phyloP scores from a whole-genome alignment of 257 asterid species.

The Euphrasia confusa region DNA sequence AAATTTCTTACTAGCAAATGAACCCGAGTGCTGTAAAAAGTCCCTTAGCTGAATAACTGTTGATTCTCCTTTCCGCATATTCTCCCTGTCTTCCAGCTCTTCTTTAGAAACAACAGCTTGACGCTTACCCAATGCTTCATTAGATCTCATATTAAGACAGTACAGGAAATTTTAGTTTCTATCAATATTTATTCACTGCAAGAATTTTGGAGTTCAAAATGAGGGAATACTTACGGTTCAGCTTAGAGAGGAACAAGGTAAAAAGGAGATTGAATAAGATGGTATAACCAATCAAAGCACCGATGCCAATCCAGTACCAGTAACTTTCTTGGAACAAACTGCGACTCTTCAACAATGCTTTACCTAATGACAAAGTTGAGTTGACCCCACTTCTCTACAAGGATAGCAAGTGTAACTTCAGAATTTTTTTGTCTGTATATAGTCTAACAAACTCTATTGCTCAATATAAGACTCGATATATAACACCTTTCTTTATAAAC shows the following conservation, averaged over 20 bases:
- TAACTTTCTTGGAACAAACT: slow-evolving; percentile 72
- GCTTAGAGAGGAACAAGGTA: slow-evolving; percentile 65
- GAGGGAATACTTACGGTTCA: slow-evolving; percentile 61
- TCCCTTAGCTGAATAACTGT: slow-evolving; percentile 69
- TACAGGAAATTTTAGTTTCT: slow-evolving; percentile 12
- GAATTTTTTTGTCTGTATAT: slow-evolving; percentile 5
- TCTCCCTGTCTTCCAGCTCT: slow-evolving; percentile 56
- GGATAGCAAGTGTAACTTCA: slow-evolving; percentile 25
- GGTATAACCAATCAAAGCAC: slow-evolving; percentile 81
- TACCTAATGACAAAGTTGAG: slow-evolving; percentile 58
- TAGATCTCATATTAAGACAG: slow-evolving; percentile 21
- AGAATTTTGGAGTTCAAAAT: slow-evolving; percentile 17
- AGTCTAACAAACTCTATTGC: slow-evolving; percentile 9
- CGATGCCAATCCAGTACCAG: slow-evolving; percentile 98
- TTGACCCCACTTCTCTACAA: slow-evolving; percentile 57
- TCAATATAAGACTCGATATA: slow-evolving; percentile 4
- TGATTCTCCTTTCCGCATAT: slow-evolving; percentile 60
- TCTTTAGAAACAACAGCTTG: slow-evolving; percentile 81
- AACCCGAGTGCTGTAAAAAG: slow-evolving; percentile 76
- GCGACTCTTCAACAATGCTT: slow-evolving; percentile 77
- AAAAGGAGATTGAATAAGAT: slow-evolving; percentile 72
- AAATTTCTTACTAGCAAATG: slow-evolving; percentile 64
- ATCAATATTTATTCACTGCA: slow-evolving; percentile 16
- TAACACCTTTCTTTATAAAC: background rate
- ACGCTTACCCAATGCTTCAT: slow-evolving; percentile 71